Conservation (phyloP, 192 early-diverging fungal species). For the Phycomyces blakesleeanus region DNA sequence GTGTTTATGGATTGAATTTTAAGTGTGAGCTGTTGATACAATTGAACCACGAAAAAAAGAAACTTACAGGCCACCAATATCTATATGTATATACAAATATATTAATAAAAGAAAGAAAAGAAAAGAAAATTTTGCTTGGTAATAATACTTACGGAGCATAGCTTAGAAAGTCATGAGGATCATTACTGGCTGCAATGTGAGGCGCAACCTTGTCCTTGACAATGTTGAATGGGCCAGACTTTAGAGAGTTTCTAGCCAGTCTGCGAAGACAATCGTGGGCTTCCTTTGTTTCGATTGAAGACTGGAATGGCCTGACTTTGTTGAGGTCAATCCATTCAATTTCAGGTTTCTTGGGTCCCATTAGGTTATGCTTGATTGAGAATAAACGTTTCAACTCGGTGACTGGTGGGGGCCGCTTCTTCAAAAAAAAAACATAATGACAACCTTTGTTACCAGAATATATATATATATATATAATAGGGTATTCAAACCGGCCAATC, state of each 20-base stretch:
- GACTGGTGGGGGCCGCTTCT: too few species aligned
- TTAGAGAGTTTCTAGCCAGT: constrained; percentile 24
- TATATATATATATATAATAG: too few species aligned
- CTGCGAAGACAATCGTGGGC: constrained; percentile 15
- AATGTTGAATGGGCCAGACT: constrained; percentile 30
- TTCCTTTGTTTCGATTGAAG: background rate
- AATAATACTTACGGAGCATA: constrained; percentile 31
- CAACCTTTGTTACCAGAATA: too few species aligned
- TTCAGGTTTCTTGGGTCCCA: constrained; percentile 26
- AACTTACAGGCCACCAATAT: constrained; percentile 30
- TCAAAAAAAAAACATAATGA: too few species aligned
- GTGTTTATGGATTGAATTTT: too few species aligned
- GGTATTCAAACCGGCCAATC: too few species aligned
- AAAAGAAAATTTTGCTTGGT: too few species aligned
- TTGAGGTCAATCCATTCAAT: constrained; percentile 17
- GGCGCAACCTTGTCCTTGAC: constrained; percentile 12
- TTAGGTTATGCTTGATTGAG: background rate
- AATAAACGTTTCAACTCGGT: too few species aligned
- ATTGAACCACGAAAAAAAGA: background rate
- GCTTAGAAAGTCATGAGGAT: constrained; percentile 30
- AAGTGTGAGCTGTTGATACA: background rate
- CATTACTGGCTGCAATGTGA: constrained; percentile 27
- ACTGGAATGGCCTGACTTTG: background rate
- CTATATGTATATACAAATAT: too few species aligned
- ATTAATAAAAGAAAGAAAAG: too few species aligned